Evolutionary conservation across 805 yeast genomes (phyloP).

Genomic region (Spathaspora gorwiae): DNA sequence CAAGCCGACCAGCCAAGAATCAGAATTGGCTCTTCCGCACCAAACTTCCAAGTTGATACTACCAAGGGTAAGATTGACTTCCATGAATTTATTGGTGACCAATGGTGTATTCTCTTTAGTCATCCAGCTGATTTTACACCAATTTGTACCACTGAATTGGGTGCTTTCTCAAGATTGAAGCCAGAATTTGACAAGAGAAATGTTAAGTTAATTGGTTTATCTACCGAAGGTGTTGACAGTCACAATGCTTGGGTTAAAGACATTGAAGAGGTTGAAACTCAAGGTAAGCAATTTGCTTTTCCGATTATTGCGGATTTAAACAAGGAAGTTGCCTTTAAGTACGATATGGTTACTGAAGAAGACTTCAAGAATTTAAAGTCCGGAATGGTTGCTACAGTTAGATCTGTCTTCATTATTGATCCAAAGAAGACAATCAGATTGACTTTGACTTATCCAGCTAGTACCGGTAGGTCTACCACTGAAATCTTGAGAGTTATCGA

Average conservation of each 20-base stretch:
- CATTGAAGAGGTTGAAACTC: constrained; percentile 57
- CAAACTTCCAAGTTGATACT: constrained; percentile 61
- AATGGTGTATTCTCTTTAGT: constrained; percentile 66
- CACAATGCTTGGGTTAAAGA: constrained; percentile 70
- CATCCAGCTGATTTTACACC: constrained; percentile 81
- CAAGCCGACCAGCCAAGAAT: constrained; percentile 40
- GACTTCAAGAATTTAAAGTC: constrained; percentile 58
- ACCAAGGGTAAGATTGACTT: constrained; percentile 60
- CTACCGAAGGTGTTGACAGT: constrained; percentile 58
- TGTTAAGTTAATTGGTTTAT: constrained; percentile 63
- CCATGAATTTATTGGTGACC: constrained; percentile 57
- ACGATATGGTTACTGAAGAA: constrained; percentile 67
- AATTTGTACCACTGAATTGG: constrained; percentile 74
- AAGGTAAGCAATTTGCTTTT: constrained; percentile 51
- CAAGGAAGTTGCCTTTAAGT: constrained; percentile 56
- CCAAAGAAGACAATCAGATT: constrained; percentile 60
- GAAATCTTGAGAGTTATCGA: constrained; percentile 69
- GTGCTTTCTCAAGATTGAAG: constrained; percentile 68
- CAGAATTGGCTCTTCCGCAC: constrained; percentile 60
- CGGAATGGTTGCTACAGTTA: constrained; percentile 62
- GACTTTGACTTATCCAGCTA: constrained; percentile 65
- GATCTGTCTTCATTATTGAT: constrained; percentile 70
- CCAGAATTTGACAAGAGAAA: constrained; percentile 64
- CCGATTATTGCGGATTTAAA: constrained; percentile 67
- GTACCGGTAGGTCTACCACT: constrained; percentile 73